Evolutionary conservation across 2,329 filamentous ascomycete species (phyloP), one percentile per base, ranked within the genome.

Genomic region (Cladophialophora immunda): DNA sequence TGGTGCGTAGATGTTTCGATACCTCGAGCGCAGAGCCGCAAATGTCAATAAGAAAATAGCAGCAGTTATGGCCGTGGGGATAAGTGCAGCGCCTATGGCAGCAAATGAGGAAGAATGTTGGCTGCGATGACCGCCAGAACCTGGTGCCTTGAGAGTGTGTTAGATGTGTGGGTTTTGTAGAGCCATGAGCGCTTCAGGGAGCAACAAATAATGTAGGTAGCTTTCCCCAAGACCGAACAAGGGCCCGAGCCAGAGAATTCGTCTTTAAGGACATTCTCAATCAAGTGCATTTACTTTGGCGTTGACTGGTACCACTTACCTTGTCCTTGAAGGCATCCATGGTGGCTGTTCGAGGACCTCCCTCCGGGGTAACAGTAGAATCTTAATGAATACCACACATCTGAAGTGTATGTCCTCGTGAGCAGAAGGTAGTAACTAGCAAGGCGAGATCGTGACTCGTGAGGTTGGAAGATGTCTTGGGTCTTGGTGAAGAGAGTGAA

Each of bases 31-130:
- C 65, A 83, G 79, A 32, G 83, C 75, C 45, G 84, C 66, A 69
- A 85, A 85, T 19, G 81, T 71, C 15, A 76, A 67, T 53, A 85
- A 76, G 75, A 81, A 80, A 41, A 82, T 77, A 1, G 73, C 63
- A 4, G 83, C 79, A 58, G 83, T 78, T 36, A 83, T 67, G 58
- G 83, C 72, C 1, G 81, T 77, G 0, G 83, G 83, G 4, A 82
- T 74, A 7, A 85, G 75, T 25, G 83, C 85, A 32, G 81, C 81
- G n/a, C 84, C 68, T 53, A 85, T 75, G 1, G 79, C 79, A 8
- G 80, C 84, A 36, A 83, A 76, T 2, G 85, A 87, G 17, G 82
- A 85, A 30, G 84, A 82, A 15, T 73, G 74, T 7, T 66, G 72
- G 25, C 65, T 62, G 55, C 63, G 68, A 63, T 70, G 63, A 15